phyloP scores from a whole-genome alignment of 805 yeast species.

The Komagataella mondaviorum region DNA sequence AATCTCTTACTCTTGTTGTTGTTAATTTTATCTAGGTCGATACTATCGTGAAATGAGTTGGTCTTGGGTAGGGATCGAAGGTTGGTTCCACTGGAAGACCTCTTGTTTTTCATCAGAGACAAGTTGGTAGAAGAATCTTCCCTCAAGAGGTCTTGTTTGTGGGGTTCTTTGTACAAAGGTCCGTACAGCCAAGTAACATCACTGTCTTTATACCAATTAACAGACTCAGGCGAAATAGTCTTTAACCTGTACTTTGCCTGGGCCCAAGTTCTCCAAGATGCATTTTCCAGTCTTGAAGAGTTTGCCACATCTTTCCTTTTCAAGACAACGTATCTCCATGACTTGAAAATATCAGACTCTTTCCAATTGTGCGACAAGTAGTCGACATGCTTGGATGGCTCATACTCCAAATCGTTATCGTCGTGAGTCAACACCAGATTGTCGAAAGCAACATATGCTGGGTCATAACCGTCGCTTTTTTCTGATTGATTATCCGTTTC shows the following conservation, averaged over 20 bases:
- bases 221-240: conserved; percentile 82
- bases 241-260: conserved; percentile 57
- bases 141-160: conserved; percentile 21
- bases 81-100: background rate
- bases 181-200: conserved; percentile 99
- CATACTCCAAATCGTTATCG: conserved; percentile 66
- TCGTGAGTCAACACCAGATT: conserved; percentile 46
- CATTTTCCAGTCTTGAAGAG: conserved; percentile 68
- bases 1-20: background rate
- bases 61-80: background rate
- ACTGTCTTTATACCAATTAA: conserved; percentile 93
- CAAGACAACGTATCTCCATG: conserved; percentile 87
- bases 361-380: conserved; percentile 94
- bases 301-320: conserved; percentile 77
- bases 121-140: conserved; percentile 13
- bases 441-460: conserved; percentile 7
- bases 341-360: conserved; percentile 80
- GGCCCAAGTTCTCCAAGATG: conserved; percentile 97
- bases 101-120: background rate
- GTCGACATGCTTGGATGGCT: conserved; percentile 87
- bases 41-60: background rate
- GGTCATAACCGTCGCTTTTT: conserved; percentile 5
- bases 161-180: conserved; percentile 31
- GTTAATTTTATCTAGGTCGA: background rate
- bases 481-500: conserved; percentile 7